These are phyloP conservation scores for Phyllosticta capitalensis DNA, from an alignment of 2,329 filamentous ascomycete species.

Conservation along the genomic window DNA sequence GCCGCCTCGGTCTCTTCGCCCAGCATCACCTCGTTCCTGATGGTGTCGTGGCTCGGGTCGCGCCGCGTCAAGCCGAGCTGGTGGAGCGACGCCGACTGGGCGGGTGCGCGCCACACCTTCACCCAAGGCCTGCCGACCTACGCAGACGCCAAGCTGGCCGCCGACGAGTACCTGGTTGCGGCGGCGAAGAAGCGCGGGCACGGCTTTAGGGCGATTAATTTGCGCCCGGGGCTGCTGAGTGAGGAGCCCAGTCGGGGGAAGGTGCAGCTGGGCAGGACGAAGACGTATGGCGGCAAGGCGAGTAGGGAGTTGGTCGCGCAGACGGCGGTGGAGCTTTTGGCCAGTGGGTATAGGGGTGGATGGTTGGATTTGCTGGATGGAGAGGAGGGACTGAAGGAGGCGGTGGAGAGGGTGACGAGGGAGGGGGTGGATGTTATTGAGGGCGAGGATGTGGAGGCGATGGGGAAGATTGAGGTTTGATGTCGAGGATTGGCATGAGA, in stretches of 20 bases:
- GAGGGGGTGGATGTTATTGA: slow-evolving; percentile 39
- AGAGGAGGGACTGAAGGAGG: slow-evolving; percentile 36
- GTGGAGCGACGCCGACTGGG: slow-evolving; percentile 42
- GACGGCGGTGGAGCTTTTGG: slow-evolving; percentile 40
- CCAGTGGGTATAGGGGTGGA: slow-evolving; percentile 38
- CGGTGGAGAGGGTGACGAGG: slow-evolving; percentile 37
- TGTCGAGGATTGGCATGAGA: neutral
- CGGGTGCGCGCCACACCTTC: slow-evolving; percentile 36
- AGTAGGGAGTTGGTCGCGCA: slow-evolving; percentile 43
- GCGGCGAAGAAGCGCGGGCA: slow-evolving; percentile 28
- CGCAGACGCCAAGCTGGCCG: slow-evolving; percentile 45
- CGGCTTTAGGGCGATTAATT: slow-evolving; percentile 40
- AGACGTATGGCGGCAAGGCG: slow-evolving; percentile 29
- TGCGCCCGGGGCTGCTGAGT: slow-evolving; percentile 42
- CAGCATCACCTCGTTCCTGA: slow-evolving; percentile 44
- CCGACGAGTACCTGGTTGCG: slow-evolving; percentile 41
- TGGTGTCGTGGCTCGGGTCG: slow-evolving; percentile 45
- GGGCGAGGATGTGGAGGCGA: slow-evolving; percentile 42
- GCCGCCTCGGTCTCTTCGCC: slow-evolving; percentile 36
- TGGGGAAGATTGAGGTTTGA: slow-evolving; percentile 16
- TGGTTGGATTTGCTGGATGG: slow-evolving; percentile 48
- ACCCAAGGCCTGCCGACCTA: slow-evolving; percentile 42
- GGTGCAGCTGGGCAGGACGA: slow-evolving; percentile 40
- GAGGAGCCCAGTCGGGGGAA: slow-evolving; percentile 37
- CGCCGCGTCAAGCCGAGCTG: slow-evolving; percentile 40